A percentile compares a stretch with the other conserved stretches of the same genome.
Conservation (phyloP, 73 alveolate genomes). For the Paramecium bursaria region DNA sequence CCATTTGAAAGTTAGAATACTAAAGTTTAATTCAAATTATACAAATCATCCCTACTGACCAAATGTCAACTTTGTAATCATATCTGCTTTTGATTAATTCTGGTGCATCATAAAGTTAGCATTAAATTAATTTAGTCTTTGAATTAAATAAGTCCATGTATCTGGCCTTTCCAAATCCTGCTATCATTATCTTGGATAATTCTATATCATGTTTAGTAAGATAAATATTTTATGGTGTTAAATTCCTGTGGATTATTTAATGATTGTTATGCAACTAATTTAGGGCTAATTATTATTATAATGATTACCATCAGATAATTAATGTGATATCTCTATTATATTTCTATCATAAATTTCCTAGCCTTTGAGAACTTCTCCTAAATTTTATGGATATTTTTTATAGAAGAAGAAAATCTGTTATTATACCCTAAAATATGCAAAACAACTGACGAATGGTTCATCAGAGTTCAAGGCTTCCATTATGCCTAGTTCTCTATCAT, state of each 20-base stretch:
- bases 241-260: conserved; percentile 28
- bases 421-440: conserved; percentile 50
- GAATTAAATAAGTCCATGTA: conserved; percentile 16
- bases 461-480: conserved; percentile 30
- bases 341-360: conserved; percentile 1
- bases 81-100: conserved; percentile 4
- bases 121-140: background rate
- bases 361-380: background rate
- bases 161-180: conserved; percentile 46
- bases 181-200: background rate
- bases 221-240: conserved; percentile 33
- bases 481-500: conserved; percentile 45
- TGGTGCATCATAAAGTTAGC: conserved; percentile 51
- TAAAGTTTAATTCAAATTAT: background rate
- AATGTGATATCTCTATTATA: background rate
- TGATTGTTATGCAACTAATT: conserved; percentile 37
- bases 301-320: conserved; percentile 28
- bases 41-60: conserved; percentile 37
- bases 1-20: conserved; percentile 6
- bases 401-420: conserved; percentile 1
- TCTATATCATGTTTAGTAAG: conserved; percentile 1
- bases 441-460: conserved; percentile 54
- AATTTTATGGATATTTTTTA: conserved; percentile 35
- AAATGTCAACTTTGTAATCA: conserved; percentile 30
- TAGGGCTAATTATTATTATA: background rate